Evolutionary conservation across 768 basidiomycete species (phyloP).

Genomic region (Fomitopsis serialis): DNA sequence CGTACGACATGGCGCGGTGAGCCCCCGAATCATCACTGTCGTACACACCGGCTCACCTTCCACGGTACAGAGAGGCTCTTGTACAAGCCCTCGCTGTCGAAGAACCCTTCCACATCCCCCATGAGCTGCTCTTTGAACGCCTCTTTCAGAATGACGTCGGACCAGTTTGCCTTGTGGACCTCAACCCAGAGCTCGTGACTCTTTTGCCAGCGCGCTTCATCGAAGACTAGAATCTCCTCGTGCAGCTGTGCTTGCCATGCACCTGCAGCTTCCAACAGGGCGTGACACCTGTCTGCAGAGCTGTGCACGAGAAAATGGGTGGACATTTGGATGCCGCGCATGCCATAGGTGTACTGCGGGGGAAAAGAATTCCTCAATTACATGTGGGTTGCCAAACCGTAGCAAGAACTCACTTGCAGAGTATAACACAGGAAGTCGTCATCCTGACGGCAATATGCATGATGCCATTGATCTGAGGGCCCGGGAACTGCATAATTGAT

Average conservation of each 20-base stretch:
- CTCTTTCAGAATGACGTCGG: conserved; percentile 67
- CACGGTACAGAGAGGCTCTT: conserved; percentile 73
- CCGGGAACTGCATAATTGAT: background rate
- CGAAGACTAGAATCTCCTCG: conserved; percentile 74
- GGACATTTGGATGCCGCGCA: conserved; percentile 20
- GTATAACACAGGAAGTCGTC: conserved; percentile 52
- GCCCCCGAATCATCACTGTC: too few relatives aligned
- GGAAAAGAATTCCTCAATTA: background rate
- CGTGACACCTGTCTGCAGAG: conserved; percentile 42
- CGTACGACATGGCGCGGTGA: background rate
- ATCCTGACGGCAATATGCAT: conserved; percentile 28
- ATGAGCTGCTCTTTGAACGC: conserved; percentile 61
- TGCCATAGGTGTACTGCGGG: background rate
- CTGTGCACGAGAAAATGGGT: conserved; percentile 52
- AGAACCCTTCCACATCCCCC: conserved; percentile 78
- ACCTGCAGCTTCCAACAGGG: conserved; percentile 49
- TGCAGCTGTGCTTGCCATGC: conserved; percentile 49
- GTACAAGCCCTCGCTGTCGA: conserved; percentile 65
- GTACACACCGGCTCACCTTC: conserved; percentile 51
- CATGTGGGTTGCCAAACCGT: too few relatives aligned
- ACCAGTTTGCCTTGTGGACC: conserved; percentile 54
- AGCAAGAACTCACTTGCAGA: conserved; percentile 32
- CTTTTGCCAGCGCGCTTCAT: conserved; percentile 66
- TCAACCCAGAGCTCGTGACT: conserved; percentile 51
- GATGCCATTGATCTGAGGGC: background rate